Evolutionary conservation across 768 basidiomycete genomes (phyloP), one percentile per base, ranked within the genome.

Genomic region (Suillus hirtellus): DNA sequence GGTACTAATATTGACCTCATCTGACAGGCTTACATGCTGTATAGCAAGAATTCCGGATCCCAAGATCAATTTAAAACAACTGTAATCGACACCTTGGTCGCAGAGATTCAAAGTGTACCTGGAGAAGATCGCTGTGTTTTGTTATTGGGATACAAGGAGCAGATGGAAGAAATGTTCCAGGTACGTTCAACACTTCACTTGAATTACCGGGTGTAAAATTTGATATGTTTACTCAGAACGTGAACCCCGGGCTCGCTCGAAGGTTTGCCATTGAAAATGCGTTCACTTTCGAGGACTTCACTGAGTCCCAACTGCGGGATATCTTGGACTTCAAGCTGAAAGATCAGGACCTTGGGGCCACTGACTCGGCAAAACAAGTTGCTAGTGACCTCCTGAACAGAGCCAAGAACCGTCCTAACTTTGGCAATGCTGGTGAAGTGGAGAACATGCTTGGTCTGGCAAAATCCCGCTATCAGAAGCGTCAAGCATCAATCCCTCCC

Each of bases 141-240:
- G 12, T 71, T 90, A 50, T 70, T 88, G 1, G 89, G 89, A 0
- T 90, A 90, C 72, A 83, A 85, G 63, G 78, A 83, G 5, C 78
- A 89, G 67, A 89, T 90, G 82, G 70, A 74, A n/a, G 85, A 89
- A 31, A 90, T 90, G 89, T 89, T 89, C 73, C 86, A 88, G 77
- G 89, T 83, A 70, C 52, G 76, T 63, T 19, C 53, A 4, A n/a
- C n/a, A 2, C 6, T 34, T 53, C 19, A 35, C 34, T 44, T n/a
- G 11, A 35, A 53, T 53, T 11, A 35, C 19, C 2, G 34, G 34
- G 5, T 2, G 11, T 12, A 63, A 27, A 52, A 19, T 62, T 59
- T 61, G 14, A 56, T 17, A 5, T 42, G 6, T 54, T 43, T 42
- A 3, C 38, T 40, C 60, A 90, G 89, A 86, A 89, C 58, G 88